Evolutionary conservation across 176 grass and related monocot genomes (phyloP), one percentile per base, ranked within the genome.

Genomic region (Miscanthus lutarioriparius): DNA sequence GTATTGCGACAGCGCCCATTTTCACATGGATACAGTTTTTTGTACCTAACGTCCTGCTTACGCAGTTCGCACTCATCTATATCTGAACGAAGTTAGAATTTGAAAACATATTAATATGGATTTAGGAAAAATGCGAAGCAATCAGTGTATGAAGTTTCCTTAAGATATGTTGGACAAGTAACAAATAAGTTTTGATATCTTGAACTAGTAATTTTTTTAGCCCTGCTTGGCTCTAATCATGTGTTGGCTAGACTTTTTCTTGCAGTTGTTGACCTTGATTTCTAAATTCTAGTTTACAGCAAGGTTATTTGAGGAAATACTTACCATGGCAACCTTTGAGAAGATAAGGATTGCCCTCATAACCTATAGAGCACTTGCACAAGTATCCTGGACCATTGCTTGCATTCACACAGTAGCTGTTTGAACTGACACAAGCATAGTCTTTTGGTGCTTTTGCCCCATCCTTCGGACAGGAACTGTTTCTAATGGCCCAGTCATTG

Each of bases 1-100:
- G 1, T 86, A 37, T 92, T 92, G 4, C 2, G 73, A 8, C 86
- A 87, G 6, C 20, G 7, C n/a, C 79, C 86, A 70, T 87, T 77
- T 69, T 37, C 35, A 8, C 79, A 82, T 47, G 86, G 86, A 70
- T 87, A 87, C n/a, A 77, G 11, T 10, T 77, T 39, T 38, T 77
- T 4, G 6, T 82, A 82, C 49, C 62, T 83, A 0, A 5, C 7
- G 1, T 78, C 43, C 41, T 83, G 64, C 65, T 77, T 39, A 72
- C 65, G 62, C 15, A 82, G 8, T 13, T 68, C 25, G 12, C 85
- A 87, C 79, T 87, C 85, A 1, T 87, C 45, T 82, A 70, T 82
- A 0, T 87, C 86, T 87, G 62, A 23, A 59, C 2, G 28, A 38
- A 83, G 15, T 71, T 54, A 51, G 35, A 45, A 35, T 26, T 56